Base-by-base conservation (phyloP, 441 rosid genomes). In the Erodium moschatum region DNA sequence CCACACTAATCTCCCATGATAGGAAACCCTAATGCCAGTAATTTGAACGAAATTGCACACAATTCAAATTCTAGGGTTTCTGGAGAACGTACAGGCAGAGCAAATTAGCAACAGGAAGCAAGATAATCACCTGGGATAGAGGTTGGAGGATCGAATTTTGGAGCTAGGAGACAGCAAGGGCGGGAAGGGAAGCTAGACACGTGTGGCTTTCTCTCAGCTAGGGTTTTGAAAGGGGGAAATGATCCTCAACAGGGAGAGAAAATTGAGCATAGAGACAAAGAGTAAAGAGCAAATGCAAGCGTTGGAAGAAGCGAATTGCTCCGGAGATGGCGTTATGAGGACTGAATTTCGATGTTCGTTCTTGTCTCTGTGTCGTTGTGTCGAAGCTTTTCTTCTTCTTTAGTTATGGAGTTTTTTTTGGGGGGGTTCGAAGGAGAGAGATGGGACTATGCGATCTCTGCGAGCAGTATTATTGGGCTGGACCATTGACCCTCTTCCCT, bases 41-140 rank as follows among this genome's bases (percentile, higher is more conserved):
- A 52, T 6, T 18, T 4, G 0, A 52, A n/a, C 60, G 60, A 52
- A 52, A 52, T 52, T 52, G 60, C 60, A 52, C 60, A 52, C 15
- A 52, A n/a, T 52, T 52, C 60, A 52, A 52, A 52, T 52, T 52
- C 60, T 52, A 52, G 60, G 60, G 60, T 52, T 52, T 52, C 60
- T 18, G 60, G 48, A 42, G 48, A 12, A 42, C 48, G 13, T 42
- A 42, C 48, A 18, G 60, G 19, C 20, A 52, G 60, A 52, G 6
- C 60, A 52, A 52, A 52, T 52, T n/a, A 15, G 19, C 19, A 52
- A 52, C 60, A n/a, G 9, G 60, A 16, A 52, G 7, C 60, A 52
- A 52, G 60, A 52, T 18, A 52, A 52, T 52, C 60, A 52, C 60
- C 60, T 52, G 60, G 60, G 16, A 52, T n/a, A n/a, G 56, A 48